Evolutionary conservation across 2,329 filamentous ascomycete species (phyloP).

Genomic region (Talaromyces sp.): DNA sequence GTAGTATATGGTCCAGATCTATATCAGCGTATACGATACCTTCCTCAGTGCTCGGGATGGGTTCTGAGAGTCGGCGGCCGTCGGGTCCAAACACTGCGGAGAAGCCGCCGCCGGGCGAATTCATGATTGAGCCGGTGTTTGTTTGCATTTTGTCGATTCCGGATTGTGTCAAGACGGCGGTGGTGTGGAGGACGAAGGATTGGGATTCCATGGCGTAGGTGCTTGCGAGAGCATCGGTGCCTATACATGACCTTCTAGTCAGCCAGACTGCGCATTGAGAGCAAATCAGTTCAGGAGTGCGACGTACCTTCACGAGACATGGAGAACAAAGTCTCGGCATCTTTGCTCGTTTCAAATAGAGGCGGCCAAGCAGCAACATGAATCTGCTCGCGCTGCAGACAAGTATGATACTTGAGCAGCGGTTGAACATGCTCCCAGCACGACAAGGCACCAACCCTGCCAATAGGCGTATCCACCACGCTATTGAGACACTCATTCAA

Average conservation of each 20-base stretch:
- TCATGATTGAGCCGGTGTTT: constrained; percentile 31
- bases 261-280: not conserved
- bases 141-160: constrained; percentile 43
- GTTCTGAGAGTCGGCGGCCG: not conserved
- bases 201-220: constrained; percentile 49
- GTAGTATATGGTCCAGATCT: constrained; percentile 38
- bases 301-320: not conserved
- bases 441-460: constrained; percentile 45
- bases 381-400: constrained; percentile 47
- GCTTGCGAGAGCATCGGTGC: constrained; percentile 21
- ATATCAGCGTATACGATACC: constrained; percentile 46
- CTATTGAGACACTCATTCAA: constrained; percentile 53
- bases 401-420: constrained; percentile 51
- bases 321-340: not conserved
- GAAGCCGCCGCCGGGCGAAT: not conserved
- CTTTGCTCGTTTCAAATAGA: constrained; percentile 6
- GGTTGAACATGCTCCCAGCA: constrained; percentile 57
- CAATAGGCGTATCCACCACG: constrained; percentile 47
- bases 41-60: not conserved
- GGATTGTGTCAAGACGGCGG: constrained; percentile 43
- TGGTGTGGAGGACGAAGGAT: constrained; percentile 44
- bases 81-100: not conserved
- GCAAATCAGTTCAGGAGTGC: not conserved
- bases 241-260: not conserved
- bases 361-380: constrained; percentile 53